Conservation (phyloP, 2,329 filamentous ascomycete genomes). For the Trichoderma oligosporum region DNA sequence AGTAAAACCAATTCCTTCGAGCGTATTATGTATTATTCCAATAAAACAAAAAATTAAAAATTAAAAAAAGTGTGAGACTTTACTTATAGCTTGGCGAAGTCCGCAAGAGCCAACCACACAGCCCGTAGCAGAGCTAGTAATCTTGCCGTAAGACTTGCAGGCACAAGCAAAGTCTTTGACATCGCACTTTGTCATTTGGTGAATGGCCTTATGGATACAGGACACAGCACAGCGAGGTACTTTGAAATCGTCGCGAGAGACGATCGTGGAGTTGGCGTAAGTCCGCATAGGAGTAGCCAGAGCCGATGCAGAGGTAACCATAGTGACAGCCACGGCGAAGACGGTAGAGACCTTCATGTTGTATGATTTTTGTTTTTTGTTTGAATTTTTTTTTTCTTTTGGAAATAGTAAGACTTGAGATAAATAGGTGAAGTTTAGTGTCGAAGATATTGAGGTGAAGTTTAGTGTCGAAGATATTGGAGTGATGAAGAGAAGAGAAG, state of each 20-base stretch:
- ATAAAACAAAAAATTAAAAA: background rate
- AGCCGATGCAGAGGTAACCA: background rate
- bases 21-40: no score
- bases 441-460: no score
- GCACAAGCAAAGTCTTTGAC: slow-evolving; percentile 5
- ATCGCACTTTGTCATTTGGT: background rate
- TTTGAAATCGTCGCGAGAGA: background rate
- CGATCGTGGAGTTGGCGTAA: background rate
- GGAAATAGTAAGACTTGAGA: background rate
- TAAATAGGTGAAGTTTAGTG: background rate
- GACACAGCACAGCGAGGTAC: background rate
- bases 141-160: slow-evolving; percentile 3
- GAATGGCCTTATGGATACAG: background rate
- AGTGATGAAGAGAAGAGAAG: no score
- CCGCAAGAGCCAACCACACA: slow-evolving; percentile 7
- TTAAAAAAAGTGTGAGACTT: background rate
- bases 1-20: background rate
- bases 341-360: background rate
- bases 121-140: slow-evolving; percentile 6
- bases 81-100: background rate
- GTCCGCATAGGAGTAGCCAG: background rate
- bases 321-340: background rate
- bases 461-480: no score
- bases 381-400: no score
- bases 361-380: no score